These are phyloP conservation scores for Melampsora larici-populina DNA, from an alignment of 1,284 basidiomycete genomes.

Conservation along the genomic window DNA sequence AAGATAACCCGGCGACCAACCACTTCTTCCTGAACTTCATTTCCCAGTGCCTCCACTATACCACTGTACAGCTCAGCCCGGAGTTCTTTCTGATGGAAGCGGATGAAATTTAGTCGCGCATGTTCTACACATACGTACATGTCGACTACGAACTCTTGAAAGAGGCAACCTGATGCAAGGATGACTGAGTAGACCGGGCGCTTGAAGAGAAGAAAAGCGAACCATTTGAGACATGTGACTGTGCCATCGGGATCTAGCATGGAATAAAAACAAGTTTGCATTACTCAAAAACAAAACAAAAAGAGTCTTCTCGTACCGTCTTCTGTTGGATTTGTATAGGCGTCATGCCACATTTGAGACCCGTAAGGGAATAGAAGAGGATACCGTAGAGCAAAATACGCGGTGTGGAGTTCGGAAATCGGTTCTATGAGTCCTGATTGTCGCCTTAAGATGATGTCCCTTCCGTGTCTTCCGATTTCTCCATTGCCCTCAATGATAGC, in stretches of 20 bases:
- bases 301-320: not conserved
- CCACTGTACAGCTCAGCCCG: conserved; percentile 10
- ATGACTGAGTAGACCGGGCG: not conserved
- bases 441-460: not conserved
- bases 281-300: not conserved
- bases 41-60: not conserved
- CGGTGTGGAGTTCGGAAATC: not conserved
- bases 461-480: not conserved
- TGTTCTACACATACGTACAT: conserved; percentile 1
- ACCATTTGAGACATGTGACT: no score
- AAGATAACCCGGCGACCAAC: conserved; percentile 4
- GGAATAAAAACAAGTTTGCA: not conserved
- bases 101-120: not conserved
- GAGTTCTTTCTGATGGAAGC: not conserved
- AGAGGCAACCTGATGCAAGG: not conserved
- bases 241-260: not conserved
- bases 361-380: conserved; percentile 14
- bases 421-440: not conserved
- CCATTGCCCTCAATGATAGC: not conserved
- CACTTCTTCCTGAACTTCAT: not conserved
- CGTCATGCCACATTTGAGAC: no score
- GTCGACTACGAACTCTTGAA: no score
- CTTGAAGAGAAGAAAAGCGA: not conserved
- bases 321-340: not conserved
- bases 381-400: conserved; percentile 5